These are phyloP conservation scores for Chytridiales sp. DNA, from an alignment of 371 early-diverging fungal genomes.

Conservation along the genomic window DNA sequence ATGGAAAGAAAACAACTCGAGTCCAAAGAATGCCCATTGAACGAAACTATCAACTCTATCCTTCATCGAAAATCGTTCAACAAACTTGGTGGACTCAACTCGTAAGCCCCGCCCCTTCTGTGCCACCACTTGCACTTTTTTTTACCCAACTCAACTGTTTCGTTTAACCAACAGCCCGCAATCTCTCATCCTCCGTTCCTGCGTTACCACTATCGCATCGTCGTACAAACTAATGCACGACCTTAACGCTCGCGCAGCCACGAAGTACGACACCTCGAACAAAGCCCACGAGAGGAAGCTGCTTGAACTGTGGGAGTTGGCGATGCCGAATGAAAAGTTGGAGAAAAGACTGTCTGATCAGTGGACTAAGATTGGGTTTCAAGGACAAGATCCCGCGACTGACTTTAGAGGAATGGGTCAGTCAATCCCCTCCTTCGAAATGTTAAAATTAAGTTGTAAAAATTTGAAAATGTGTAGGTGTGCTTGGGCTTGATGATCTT, in stretches of 20 bases:
- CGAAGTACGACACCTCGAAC: constrained; percentile 66
- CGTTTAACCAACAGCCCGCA: constrained; percentile 48
- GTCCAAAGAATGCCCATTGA: constrained; percentile 39
- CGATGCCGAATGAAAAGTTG: constrained; percentile 63
- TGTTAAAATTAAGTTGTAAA: not conserved
- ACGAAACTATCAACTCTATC: constrained; percentile 44
- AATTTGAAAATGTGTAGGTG: constrained; percentile 33
- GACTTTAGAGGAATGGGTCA: constrained; percentile 87
- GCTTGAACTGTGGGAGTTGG: constrained; percentile 66
- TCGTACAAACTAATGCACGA: constrained; percentile 57
- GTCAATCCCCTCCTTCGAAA: not conserved
- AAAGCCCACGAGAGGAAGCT: constrained; percentile 65
- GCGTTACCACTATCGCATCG: constrained; percentile 53
- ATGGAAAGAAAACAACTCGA: constrained; percentile 55
- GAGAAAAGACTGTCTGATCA: constrained; percentile 55
- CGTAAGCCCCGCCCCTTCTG: not conserved
- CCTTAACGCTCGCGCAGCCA: constrained; percentile 63
- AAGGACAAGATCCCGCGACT: constrained; percentile 81
- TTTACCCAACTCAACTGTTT: not conserved
- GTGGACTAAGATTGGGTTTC: constrained; percentile 80
- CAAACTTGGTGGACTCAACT: too few species aligned
- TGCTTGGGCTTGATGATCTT: constrained; percentile 74
- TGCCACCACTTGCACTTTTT: not conserved
- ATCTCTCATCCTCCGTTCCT: constrained; percentile 53
- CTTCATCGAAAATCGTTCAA: constrained; percentile 58